These are phyloP conservation scores for Spinellus fusiger DNA, from an alignment of 192 early-diverging fungal genomes.

Conservation along the genomic window DNA sequence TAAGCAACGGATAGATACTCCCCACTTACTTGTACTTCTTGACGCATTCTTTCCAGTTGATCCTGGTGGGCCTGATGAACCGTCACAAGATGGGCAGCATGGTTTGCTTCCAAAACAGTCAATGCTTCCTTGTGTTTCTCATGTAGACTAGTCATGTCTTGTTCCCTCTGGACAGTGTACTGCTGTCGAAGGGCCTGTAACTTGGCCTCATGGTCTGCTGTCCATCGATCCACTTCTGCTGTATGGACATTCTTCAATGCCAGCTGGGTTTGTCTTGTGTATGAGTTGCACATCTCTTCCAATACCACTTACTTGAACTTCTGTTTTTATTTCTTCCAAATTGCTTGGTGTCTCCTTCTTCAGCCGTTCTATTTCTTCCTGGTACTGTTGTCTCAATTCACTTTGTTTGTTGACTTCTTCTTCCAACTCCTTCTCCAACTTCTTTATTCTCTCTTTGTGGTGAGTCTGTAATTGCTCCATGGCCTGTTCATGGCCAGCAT, in stretches of 20 bases:
- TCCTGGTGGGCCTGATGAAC: background rate
- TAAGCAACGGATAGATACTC: background rate
- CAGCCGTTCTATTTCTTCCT: slow-evolving; percentile 5
- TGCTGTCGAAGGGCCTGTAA: slow-evolving; percentile 9
- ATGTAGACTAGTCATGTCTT: background rate
- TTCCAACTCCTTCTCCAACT: slow-evolving; percentile 11
- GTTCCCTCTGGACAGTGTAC: slow-evolving; percentile 13
- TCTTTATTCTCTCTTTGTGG: slow-evolving; percentile 8
- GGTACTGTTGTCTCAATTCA: slow-evolving; percentile 1
- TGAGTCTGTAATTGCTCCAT: slow-evolving; percentile 18
- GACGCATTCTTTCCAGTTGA: background rate
- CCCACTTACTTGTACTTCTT: background rate
- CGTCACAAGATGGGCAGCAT: background rate
- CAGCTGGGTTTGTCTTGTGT: background rate
- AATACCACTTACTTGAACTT: slow-evolving; percentile 5
- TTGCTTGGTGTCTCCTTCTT: background rate
- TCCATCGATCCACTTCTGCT: slow-evolving; percentile 3
- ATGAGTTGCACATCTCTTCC: background rate
- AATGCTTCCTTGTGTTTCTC: background rate
- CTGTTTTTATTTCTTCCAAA: slow-evolving; percentile 7
- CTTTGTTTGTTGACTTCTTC: slow-evolving; percentile 7
- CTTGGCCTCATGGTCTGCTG: slow-evolving; percentile 12
- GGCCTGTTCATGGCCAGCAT: slow-evolving; percentile 12
- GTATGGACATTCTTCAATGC: slow-evolving; percentile 12
- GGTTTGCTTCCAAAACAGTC: background rate